Base-by-base conservation (phyloP, 768 basidiomycete genomes). In the Boletus rufocinnamomeus region DNA sequence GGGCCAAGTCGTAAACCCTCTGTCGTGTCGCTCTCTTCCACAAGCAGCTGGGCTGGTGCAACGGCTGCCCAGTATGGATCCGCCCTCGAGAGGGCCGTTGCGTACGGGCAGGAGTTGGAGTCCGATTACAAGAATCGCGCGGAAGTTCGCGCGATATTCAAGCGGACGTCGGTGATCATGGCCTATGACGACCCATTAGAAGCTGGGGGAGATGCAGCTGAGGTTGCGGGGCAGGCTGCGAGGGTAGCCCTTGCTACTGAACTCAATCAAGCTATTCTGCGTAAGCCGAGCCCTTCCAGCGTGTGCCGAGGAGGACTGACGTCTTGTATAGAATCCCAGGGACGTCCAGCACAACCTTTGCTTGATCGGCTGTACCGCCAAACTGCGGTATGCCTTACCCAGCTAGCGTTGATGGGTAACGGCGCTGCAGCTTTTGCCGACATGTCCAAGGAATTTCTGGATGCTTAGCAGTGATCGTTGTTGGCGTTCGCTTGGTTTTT, bases 401-500 rank as follows among this genome's bases (percentile, higher is more conserved):
- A 91, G 63, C 83, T 94, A 14, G 91, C 87, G 7, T 68, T 88
- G 44, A 69, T 84, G 60, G 91, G 91, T 13, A 81, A 84, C 13
- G 93, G 92, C 14, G 75, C 82, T 32, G 93, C 93, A 32, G 90
- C 89, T 19, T 92, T 90, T 70, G 89, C 87, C 17, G 92, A 94
- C 65, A 82, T 92, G 78, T 76, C 80, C 30, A 86, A 81, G 65
- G 91, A 93, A 66, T 82, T 93, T 63, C 71, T 91, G 55, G 85
- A 89, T 40, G 72, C 59, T 25, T 80, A 63, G 68, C 19, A 19
- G 13, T 37, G 38, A 30, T 6, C 19, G 6, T 43, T 19, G 19
- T 19, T 34, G 10, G 21, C 11, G 19, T 27, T 32, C 2, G 21
- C 50, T 54, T 40, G 51, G 13, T 60, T 52, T 27, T 50, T 30